Percentiles rank a stretch among this genome's conserved stretches.
phyloP scores from a whole-genome alignment of 768 basidiomycete genomes.

The Podaxis sp. region DNA sequence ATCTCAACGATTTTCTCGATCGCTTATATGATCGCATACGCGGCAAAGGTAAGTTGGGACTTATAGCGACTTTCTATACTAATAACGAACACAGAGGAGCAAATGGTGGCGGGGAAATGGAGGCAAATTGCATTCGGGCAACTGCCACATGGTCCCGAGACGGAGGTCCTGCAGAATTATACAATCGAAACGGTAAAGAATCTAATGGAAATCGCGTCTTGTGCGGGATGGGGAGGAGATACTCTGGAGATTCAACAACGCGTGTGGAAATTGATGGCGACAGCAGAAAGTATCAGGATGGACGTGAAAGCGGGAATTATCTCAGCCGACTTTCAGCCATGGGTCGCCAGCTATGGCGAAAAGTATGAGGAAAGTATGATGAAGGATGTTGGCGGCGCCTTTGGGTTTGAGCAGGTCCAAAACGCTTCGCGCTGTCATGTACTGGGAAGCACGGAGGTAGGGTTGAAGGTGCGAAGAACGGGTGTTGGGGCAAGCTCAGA shows the following conservation, averaged over 20 bases:
- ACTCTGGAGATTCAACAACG: background rate
- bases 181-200: background rate
- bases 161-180: background rate
- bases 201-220: background rate
- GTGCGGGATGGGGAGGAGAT: constrained; percentile 2
- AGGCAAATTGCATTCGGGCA: constrained; percentile 37
- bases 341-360: background rate
- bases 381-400: background rate
- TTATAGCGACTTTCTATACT: no score
- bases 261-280: background rate
- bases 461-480: background rate
- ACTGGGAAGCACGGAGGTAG: constrained; percentile 7
- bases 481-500: background rate
- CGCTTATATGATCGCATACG: constrained; percentile 17
- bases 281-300: constrained; percentile 1
- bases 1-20: constrained; percentile 26
- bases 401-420: background rate
- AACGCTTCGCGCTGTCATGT: background rate
- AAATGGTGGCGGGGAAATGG: constrained; percentile 40
- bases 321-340: constrained; percentile 2
- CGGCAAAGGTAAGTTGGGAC: background rate
- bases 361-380: background rate
- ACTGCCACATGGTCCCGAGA: background rate
- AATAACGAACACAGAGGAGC: constrained; percentile 4
- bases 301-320: background rate